Percentiles rank a stretch among this genome's conserved stretches.
phyloP scores from a whole-genome alignment of 345 rosid species.

The Euphorbia lathyris region DNA sequence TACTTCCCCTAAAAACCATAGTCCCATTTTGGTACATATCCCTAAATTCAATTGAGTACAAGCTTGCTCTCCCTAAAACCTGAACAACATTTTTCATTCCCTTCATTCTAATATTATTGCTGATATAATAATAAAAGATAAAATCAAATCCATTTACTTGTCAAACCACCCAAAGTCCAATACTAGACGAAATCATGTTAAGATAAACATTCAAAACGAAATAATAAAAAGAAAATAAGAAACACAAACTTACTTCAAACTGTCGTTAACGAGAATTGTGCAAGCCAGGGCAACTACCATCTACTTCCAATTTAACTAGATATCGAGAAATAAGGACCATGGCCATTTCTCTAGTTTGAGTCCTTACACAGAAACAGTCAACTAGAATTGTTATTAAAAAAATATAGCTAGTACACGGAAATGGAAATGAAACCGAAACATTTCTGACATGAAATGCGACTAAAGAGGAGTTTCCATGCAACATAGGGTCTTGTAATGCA shows the following conservation, averaged over 20 bases:
- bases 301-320: neutral
- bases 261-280: conserved; percentile 33
- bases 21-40: too few species aligned
- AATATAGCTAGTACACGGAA: too few species aligned
- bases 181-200: neutral
- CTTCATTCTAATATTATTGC: neutral
- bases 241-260: conserved; percentile 46
- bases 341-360: neutral
- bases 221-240: neutral
- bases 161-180: neutral
- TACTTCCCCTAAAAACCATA: too few species aligned
- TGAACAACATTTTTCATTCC: neutral
- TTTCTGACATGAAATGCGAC: too few species aligned
- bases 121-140: neutral
- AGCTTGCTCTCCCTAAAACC: neutral
- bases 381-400: neutral
- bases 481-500: neutral
- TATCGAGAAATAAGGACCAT: conserved; percentile 7
- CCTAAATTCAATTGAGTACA: neutral
- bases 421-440: too few species aligned
- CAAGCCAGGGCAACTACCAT: neutral
- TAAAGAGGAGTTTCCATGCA: too few species aligned
- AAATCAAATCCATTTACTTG: neutral
- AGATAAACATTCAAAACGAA: neutral
- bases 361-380: too few species aligned